phyloP scores from a whole-genome alignment of 345 rosid species.

The Geranium rotundifolium region DNA sequence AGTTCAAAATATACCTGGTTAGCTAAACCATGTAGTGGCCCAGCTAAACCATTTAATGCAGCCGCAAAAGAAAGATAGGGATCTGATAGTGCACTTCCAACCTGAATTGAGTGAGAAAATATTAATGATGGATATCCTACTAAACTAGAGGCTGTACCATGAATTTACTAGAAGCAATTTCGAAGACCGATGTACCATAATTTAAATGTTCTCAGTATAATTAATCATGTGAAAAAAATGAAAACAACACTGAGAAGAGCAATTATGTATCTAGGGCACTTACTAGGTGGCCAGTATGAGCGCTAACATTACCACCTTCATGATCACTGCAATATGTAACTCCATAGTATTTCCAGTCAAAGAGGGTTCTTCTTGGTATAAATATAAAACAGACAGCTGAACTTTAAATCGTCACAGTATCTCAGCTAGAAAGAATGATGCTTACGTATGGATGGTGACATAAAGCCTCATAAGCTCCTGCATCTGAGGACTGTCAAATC shows the following conservation, averaged over 20 bases:
- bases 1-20: slow-evolving; percentile 60
- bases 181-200: too few relatives aligned
- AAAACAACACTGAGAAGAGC: too few relatives aligned
- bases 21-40: slow-evolving; percentile 99
- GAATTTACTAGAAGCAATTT: too few relatives aligned
- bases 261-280: slow-evolving; percentile 14
- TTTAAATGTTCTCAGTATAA: too few relatives aligned
- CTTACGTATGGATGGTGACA: slow-evolving; percentile 80
- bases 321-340: slow-evolving; percentile 56
- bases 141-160: too few relatives aligned
- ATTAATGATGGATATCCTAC: background rate
- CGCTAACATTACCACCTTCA: slow-evolving; percentile 99
- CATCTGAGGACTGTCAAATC: slow-evolving; percentile 76
- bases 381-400: too few relatives aligned
- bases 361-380: too few relatives aligned
- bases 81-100: slow-evolving; percentile 96
- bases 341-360: too few relatives aligned
- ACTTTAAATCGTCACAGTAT: too few relatives aligned
- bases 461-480: slow-evolving; percentile 98
- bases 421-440: too few relatives aligned
- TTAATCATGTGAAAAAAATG: too few relatives aligned
- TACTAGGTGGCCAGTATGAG: slow-evolving; percentile 97
- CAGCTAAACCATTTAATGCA: slow-evolving; percentile 95
- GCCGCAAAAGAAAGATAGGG: slow-evolving; percentile 98
- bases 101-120: slow-evolving; percentile 30